Evolutionary conservation across 2,329 filamentous ascomycete species (phyloP).

Genomic region (Aspergillus quadricinctus): DNA sequence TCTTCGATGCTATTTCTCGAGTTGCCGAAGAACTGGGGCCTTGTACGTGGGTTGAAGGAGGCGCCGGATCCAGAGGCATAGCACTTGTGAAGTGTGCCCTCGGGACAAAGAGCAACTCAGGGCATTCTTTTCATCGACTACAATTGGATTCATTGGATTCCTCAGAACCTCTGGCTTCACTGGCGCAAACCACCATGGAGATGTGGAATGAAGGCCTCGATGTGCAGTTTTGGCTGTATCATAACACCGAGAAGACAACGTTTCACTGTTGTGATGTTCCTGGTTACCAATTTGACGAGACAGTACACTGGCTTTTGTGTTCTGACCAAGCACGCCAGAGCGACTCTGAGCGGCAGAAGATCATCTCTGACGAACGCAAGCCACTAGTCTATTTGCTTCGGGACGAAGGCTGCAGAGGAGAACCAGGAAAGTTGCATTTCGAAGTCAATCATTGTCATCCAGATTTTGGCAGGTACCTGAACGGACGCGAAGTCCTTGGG

Average conservation of each 20-base stretch:
- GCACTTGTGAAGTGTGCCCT: background rate
- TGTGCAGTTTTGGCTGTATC: conserved; percentile 37
- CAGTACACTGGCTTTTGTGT: background rate
- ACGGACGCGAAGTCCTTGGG: background rate
- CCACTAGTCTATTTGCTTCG: background rate
- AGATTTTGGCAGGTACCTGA: background rate
- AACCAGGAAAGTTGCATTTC: background rate
- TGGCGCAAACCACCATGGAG: conserved; percentile 24
- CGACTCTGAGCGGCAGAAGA: background rate
- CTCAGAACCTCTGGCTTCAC: conserved; percentile 3
- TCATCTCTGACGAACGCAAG: background rate
- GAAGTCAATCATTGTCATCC: background rate
- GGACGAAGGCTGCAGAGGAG: background rate
- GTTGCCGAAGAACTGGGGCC: conserved; percentile 25
- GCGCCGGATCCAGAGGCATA: conserved; percentile 28
- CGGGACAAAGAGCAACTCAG: background rate
- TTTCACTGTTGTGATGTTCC: conserved; percentile 28
- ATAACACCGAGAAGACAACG: conserved; percentile 24
- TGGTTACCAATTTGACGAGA: conserved; percentile 42
- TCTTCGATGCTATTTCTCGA: conserved; percentile 42
- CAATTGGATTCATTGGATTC: background rate
- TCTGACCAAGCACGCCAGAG: background rate
- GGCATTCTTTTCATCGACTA: background rate
- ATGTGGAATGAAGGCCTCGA: conserved; percentile 40
- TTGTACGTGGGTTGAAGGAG: conserved; percentile 42